These are phyloP conservation scores for Parietichytrium sp. DNA, from an alignment of 108 stramenopile species.

Conservation along the genomic window DNA sequence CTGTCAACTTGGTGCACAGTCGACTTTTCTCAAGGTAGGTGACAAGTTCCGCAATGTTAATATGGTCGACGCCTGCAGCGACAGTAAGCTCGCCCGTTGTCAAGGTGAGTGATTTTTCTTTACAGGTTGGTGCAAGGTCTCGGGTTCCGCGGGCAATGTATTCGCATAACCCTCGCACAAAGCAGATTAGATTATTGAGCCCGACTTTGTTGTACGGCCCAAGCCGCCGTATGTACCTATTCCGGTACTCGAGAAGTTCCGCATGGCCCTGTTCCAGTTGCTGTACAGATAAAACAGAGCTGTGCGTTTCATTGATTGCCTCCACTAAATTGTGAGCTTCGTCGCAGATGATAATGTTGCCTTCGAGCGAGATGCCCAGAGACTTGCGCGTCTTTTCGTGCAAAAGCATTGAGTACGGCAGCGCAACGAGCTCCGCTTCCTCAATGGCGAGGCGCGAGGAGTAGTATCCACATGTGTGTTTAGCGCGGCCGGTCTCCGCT, in stretches of 20 bases:
- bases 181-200: conserved; percentile 69
- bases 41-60: conserved; percentile 85
- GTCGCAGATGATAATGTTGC: conserved; percentile 83
- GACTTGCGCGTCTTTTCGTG: conserved; percentile 65
- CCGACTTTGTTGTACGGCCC: not conserved
- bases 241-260: conserved; percentile 27
- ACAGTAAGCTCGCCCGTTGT: conserved; percentile 76
- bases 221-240: conserved; percentile 48
- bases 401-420: conserved; percentile 85
- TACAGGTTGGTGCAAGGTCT: no score
- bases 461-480: conserved; percentile 88
- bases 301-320: conserved; percentile 63
- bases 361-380: conserved; percentile 71
- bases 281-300: conserved; percentile 30
- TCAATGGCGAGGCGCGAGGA: conserved; percentile 72
- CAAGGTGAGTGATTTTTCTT: conserved; percentile 16
- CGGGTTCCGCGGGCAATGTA: conserved; percentile 52
- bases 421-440: conserved; percentile 82
- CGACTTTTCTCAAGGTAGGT: conserved; percentile 77
- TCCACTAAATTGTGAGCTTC: conserved; percentile 96
- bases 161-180: conserved; percentile 67
- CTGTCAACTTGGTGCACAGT: conserved; percentile 80
- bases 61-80: conserved; percentile 73
- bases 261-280: conserved; percentile 29
- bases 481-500: conserved; percentile 65